Percentiles rank a stretch among this genome's conserved stretches.
Evolutionary conservation across 2,329 filamentous ascomycete genomes (phyloP).

Genomic region (Didymella pomorum): DNA sequence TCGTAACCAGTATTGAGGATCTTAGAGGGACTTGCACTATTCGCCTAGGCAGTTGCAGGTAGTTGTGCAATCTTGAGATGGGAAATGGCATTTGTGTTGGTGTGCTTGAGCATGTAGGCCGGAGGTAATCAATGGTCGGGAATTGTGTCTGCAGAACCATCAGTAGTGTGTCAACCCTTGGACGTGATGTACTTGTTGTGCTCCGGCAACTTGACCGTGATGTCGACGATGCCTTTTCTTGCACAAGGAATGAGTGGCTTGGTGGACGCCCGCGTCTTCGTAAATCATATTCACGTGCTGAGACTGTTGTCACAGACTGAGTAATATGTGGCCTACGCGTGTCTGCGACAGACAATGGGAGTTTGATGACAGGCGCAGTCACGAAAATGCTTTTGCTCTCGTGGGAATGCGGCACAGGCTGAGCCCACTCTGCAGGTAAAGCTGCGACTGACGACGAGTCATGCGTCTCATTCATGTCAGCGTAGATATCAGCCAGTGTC

Average conservation of each 20-base stretch:
- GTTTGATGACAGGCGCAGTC: neutral
- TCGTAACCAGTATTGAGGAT: neutral
- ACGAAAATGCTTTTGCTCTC: neutral
- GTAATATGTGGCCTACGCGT: neutral
- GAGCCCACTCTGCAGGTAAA: neutral
- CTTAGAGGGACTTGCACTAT: neutral
- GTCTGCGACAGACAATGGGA: neutral
- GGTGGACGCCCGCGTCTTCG: neutral
- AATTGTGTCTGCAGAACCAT: neutral
- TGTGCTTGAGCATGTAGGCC: neutral
- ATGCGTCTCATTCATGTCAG: neutral
- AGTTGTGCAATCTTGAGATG: no score
- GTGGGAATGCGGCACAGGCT: neutral
- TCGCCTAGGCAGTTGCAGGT: neutral
- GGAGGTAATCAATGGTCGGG: neutral
- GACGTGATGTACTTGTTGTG: neutral
- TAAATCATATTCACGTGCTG: no score
- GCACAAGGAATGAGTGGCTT: neutral
- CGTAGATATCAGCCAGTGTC: neutral
- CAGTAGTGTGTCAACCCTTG: no score
- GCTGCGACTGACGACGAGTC: neutral
- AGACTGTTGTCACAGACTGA: no score
- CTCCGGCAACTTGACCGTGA: neutral
- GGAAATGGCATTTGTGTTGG: neutral
- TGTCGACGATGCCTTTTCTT: neutral